Evolutionary conservation across 208 protist genomes (phyloP), one percentile per base, ranked within the genome.

Genomic region (Acanthamoeba divionensis): DNA sequence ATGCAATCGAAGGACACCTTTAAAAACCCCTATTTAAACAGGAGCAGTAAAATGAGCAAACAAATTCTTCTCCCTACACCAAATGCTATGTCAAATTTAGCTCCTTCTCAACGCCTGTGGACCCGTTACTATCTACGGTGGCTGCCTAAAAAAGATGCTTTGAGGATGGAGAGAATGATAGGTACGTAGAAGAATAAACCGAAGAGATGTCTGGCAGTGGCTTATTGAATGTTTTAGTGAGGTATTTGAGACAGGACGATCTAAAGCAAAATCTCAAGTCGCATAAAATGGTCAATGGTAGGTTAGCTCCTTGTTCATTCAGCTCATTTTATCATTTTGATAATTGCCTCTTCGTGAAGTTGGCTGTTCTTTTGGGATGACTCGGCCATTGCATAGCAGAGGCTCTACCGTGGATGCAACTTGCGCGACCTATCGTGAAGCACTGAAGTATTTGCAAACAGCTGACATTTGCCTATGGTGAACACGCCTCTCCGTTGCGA

Each of bases 201-300:
- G n/a, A n/a, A n/a, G n/a, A n/a, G n/a, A n/a, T n/a, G n/a, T n/a
- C n/a, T n/a, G n/a, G n/a, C n/a, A n/a, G n/a, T n/a, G n/a, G n/a
- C n/a, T n/a, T n/a, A n/a, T n/a, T n/a, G n/a, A n/a, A n/a, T n/a
- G n/a, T n/a, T n/a, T n/a, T n/a, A n/a, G n/a, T n/a, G n/a, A n/a
- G n/a, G n/a, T n/a, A n/a, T n/a, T n/a, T n/a, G n/a, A n/a, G n/a
- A n/a, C n/a, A n/a, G 33, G 66, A 36, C 31, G 52, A 77, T 36
- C 66, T 36, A 18, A 77, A 77, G 26, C 66, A 50, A n/a, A 77
- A 77, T 36, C 66, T 36, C 66, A 77, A 77, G 33, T 77, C 66
- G 24, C 47, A 77, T 9, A 36, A 45, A 36, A 50, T 45, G 3
- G 66, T 77, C 29, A 77, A 77, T 31, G 66, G 66, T 77, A 48